Percentiles rank a stretch among this genome's conserved stretches.
Evolutionary conservation across 768 basidiomycete species (phyloP).

Genomic region (Chalciporus sphaerocephalus): DNA sequence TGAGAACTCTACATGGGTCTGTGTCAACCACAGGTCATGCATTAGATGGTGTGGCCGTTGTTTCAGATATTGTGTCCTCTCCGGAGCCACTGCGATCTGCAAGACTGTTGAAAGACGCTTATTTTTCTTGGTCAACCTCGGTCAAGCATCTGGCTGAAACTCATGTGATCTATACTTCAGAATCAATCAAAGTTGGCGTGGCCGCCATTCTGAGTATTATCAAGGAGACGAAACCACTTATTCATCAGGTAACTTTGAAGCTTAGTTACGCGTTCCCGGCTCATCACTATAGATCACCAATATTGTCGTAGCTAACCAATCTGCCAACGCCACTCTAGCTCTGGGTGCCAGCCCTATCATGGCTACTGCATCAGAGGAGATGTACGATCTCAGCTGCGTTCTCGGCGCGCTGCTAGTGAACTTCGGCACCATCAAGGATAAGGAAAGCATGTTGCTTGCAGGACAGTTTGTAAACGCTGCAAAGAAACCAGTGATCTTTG

Average conservation of each 20-base stretch:
- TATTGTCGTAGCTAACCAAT: conserved; percentile 82
- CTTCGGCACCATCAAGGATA: conserved; percentile 73
- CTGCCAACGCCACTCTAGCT: conserved; percentile 85
- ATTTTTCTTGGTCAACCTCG: conserved; percentile 28
- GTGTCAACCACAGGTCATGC: conserved; percentile 52
- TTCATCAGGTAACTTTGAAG: conserved; percentile 63
- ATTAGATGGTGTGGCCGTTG: conserved; percentile 82
- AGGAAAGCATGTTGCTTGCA: conserved; percentile 72
- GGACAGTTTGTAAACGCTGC: conserved; percentile 66
- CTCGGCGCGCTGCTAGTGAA: conserved; percentile 76
- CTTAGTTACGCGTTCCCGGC: background rate
- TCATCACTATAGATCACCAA: conserved; percentile 69
- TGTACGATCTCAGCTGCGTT: conserved; percentile 67
- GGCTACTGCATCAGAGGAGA: conserved; percentile 81
- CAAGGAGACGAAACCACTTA: conserved; percentile 55
- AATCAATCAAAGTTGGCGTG: conserved; percentile 42
- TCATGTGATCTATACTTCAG: conserved; percentile 21
- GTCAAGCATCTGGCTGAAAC: background rate
- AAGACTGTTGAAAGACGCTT: conserved; percentile 37
- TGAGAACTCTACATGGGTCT: conserved; percentile 70
- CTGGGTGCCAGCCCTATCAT: conserved; percentile 91
- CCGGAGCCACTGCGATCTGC: conserved; percentile 51
- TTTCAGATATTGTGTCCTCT: conserved; percentile 81
- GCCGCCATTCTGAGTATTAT: conserved; percentile 48
- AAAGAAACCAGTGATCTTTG: conserved; percentile 77